Conservation (phyloP, 495 filamentous ascomycete genomes). For the Glarea lozoyensis region DNA sequence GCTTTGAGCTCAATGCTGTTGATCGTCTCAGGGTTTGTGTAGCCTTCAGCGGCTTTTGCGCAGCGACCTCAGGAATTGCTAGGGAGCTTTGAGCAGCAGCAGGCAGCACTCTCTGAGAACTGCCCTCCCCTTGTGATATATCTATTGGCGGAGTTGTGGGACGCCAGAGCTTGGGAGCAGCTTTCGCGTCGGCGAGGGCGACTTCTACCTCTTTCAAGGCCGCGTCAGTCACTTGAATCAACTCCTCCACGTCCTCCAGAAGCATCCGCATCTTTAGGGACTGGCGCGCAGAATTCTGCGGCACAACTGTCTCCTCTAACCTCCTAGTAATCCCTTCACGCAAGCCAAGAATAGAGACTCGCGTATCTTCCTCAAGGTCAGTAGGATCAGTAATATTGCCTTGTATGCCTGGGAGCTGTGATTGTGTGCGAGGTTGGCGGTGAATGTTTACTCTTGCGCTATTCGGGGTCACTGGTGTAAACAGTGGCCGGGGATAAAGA, state of each 20-base stretch:
- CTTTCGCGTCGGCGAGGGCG: slow-evolving; percentile 26
- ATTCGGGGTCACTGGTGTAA: neutral
- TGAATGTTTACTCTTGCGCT: slow-evolving; percentile 15
- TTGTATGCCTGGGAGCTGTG: neutral
- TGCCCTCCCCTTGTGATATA: neutral
- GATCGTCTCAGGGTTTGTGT: slow-evolving; percentile 33
- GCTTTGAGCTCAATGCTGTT: too few species aligned
- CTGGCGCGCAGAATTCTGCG: slow-evolving; percentile 6
- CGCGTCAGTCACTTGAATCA: slow-evolving; percentile 37
- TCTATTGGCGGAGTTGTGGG: neutral
- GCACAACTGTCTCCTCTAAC: slow-evolving; percentile 21
- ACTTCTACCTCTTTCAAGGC: slow-evolving; percentile 29
- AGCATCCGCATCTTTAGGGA: slow-evolving; percentile 12
- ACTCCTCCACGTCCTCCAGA: slow-evolving; percentile 28
- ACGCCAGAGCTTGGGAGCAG: slow-evolving; percentile 17
- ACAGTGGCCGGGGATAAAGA: slow-evolving; percentile 13
- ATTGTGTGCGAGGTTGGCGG: slow-evolving; percentile 2
- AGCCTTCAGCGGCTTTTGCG: slow-evolving; percentile 18
- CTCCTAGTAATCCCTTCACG: slow-evolving; percentile 16
- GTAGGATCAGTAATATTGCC: neutral
- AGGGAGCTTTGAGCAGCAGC: neutral
- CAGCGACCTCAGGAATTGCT: neutral
- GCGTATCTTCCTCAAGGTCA: slow-evolving; percentile 7
- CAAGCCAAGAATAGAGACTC: slow-evolving; percentile 19
- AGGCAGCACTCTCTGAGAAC: neutral